A percentile compares a stretch with the other conserved stretches of the same genome.
Conservation (phyloP, 2,329 filamentous ascomycete genomes). For the Exserohilum rostratum region DNA sequence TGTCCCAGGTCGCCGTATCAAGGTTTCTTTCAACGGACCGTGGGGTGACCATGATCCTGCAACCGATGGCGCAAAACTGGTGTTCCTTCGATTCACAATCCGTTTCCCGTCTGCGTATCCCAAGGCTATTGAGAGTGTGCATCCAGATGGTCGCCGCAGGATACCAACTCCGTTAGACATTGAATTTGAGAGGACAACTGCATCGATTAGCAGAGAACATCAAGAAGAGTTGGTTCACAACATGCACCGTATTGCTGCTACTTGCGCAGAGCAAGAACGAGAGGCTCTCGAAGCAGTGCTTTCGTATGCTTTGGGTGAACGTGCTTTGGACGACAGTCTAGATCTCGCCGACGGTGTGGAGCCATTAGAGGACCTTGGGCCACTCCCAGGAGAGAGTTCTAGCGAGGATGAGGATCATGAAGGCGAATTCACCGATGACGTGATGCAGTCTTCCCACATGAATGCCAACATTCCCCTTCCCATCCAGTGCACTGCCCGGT, state of each 20-base stretch:
- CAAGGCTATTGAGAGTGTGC: slow-evolving; percentile 50
- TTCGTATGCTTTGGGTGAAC: slow-evolving; percentile 65
- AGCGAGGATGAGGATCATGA: slow-evolving; percentile 80
- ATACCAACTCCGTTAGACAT: slow-evolving; percentile 56
- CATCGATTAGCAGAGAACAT: slow-evolving; percentile 58
- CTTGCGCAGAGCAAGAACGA: slow-evolving; percentile 58
- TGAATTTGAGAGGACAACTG: slow-evolving; percentile 63
- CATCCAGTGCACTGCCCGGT: slow-evolving; percentile 63
- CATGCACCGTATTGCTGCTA: slow-evolving; percentile 61
- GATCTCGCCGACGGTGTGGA: slow-evolving; percentile 59
- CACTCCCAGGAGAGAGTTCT: slow-evolving; percentile 70
- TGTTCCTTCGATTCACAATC: slow-evolving; percentile 64
- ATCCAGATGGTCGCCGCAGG: slow-evolving; percentile 35
- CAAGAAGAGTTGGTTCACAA: slow-evolving; percentile 57
- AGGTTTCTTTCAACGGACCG: slow-evolving; percentile 64
- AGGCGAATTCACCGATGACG: slow-evolving; percentile 51
- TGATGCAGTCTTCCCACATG: slow-evolving; percentile 61
- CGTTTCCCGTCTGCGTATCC: slow-evolving; percentile 66
- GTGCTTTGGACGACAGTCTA: slow-evolving; percentile 63
- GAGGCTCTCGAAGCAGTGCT: slow-evolving; percentile 68
- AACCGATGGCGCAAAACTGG: slow-evolving; percentile 47
- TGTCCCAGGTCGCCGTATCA: slow-evolving; percentile 59
- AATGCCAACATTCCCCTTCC: slow-evolving; percentile 69
- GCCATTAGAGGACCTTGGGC: slow-evolving; percentile 50
- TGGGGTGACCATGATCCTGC: slow-evolving; percentile 57